Conservation (phyloP, 768 basidiomycete species). For the Pholiota molesta region DNA sequence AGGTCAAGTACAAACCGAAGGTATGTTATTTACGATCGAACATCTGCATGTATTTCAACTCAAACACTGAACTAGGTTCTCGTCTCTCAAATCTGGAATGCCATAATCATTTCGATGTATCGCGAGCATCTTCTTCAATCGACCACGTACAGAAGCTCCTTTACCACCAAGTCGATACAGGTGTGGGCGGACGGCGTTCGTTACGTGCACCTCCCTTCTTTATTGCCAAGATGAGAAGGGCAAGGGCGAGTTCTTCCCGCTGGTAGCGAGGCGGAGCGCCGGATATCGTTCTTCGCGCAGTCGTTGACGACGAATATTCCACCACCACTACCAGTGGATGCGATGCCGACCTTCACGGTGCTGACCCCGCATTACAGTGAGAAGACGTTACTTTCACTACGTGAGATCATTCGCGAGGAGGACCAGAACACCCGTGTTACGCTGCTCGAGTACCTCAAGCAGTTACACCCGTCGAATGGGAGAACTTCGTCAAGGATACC, state of each 20-base stretch:
- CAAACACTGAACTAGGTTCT: slow-evolving; percentile 63
- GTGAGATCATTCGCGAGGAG: slow-evolving; percentile 98
- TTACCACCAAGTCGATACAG: slow-evolving; percentile 92
- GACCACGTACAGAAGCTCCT: slow-evolving; percentile 98
- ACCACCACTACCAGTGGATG: slow-evolving; percentile 91
- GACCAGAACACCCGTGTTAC: slow-evolving; percentile 98
- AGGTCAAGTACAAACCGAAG: slow-evolving; percentile 99
- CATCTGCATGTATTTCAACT: slow-evolving; percentile 2
- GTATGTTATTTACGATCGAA: slow-evolving; percentile 41
- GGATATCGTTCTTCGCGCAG: slow-evolving; percentile 99
- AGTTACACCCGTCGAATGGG: slow-evolving; percentile 99
- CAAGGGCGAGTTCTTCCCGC: slow-evolving; percentile 89
- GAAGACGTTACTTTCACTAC: slow-evolving; percentile 95
- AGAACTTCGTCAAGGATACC: slow-evolving; percentile 99
- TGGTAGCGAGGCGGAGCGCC: slow-evolving; percentile 93
- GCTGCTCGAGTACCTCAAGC: slow-evolving; percentile 96
- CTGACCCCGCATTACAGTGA: slow-evolving; percentile 98
- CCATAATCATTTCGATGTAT: slow-evolving; percentile 99
- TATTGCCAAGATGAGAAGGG: slow-evolving; percentile 93
- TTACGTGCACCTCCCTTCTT: slow-evolving; percentile 97
- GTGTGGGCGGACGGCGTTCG: slow-evolving; percentile 82
- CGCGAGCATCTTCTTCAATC: slow-evolving; percentile 98
- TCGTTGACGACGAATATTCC: slow-evolving; percentile 95
- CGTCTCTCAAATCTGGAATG: slow-evolving; percentile 99
- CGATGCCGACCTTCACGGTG: slow-evolving; percentile 99